Conservation (phyloP, 1,139 yeast species). For the Debaryomyces nepalensis region DNA sequence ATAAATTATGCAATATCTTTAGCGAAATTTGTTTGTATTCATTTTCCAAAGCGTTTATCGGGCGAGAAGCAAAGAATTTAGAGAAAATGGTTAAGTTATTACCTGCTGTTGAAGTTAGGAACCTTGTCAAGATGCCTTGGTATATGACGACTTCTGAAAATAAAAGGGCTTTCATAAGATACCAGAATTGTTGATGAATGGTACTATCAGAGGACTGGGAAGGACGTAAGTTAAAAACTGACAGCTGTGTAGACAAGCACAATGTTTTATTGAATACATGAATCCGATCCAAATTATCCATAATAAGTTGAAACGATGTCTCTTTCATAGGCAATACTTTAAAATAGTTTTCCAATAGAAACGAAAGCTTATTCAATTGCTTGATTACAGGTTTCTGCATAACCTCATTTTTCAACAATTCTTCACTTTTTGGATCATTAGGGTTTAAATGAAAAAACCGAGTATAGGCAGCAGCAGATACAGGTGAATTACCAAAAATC, state of each 20-base stretch:
- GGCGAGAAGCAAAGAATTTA: constrained; percentile 15
- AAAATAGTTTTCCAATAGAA: constrained; percentile 45
- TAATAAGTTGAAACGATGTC: constrained; percentile 26
- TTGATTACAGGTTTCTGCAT: constrained; percentile 49
- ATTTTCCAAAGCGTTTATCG: constrained; percentile 23
- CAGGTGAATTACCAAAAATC: constrained; percentile 12
- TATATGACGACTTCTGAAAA: constrained; percentile 59
- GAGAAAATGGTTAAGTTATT: constrained; percentile 15
- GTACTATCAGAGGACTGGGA: constrained; percentile 18
- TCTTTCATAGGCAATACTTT: constrained; percentile 24
- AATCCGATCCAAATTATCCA: constrained; percentile 26
- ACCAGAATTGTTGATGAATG: constrained; percentile 37
- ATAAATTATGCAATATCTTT: constrained; percentile 51
- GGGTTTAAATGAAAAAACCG: constrained; percentile 23
- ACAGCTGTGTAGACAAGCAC: constrained; percentile 28
- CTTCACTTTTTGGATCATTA: constrained; percentile 19
- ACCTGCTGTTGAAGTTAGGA: constrained; percentile 21
- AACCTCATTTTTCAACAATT: constrained; percentile 21
- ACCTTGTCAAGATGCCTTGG: constrained; percentile 57
- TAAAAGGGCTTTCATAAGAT: constrained; percentile 45
- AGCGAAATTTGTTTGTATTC: constrained; percentile 39
- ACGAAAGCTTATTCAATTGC: constrained; percentile 54
- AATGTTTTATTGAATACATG: constrained; percentile 33
- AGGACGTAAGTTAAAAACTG: constrained; percentile 27
- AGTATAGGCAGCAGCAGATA: constrained; percentile 21